Evolutionary conservation across 805 yeast species (phyloP).

Genomic region (Debaryomyces hansenii): DNA sequence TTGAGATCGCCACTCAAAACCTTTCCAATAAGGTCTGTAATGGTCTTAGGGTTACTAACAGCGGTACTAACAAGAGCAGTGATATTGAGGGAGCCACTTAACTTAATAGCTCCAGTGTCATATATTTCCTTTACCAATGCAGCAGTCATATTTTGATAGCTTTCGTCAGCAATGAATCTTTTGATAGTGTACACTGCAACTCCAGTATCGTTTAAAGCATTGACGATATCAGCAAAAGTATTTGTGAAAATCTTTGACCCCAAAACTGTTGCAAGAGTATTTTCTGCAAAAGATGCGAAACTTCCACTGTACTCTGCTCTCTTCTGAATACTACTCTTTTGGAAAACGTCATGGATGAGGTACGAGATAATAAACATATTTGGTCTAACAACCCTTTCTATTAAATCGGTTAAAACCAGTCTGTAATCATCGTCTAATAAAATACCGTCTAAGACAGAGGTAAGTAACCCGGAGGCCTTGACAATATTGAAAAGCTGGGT

Average conservation of each 20-base stretch:
- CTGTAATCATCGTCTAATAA: constrained; percentile 34
- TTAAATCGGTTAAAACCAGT: constrained; percentile 30
- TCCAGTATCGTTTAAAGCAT: constrained; percentile 43
- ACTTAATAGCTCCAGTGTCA: constrained; percentile 24
- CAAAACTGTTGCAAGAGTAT: constrained; percentile 27
- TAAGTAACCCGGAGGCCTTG: constrained; percentile 33
- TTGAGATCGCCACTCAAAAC: constrained; percentile 21
- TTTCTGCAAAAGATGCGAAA: constrained; percentile 26
- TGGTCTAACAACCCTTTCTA: constrained; percentile 28
- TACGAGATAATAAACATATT: constrained; percentile 27
- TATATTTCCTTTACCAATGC: constrained; percentile 27
- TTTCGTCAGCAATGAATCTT: constrained; percentile 31
- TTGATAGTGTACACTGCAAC: constrained; percentile 38
- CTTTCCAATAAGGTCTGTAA: constrained; percentile 20
- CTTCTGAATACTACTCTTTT: constrained; percentile 15
- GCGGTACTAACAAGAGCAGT: constrained; percentile 22
- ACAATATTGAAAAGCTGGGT: constrained; percentile 24
- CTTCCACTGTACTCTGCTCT: constrained; percentile 17
- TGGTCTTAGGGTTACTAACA: constrained; percentile 22
- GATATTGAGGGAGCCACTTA: constrained; percentile 25
- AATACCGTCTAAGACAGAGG: constrained; percentile 35
- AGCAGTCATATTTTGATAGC: constrained; percentile 37
- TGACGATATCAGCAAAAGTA: constrained; percentile 24
- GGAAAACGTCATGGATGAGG: constrained; percentile 21
- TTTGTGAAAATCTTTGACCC: constrained; percentile 24